Conservation (phyloP, 2,329 filamentous ascomycete species). For the Westerdykella aurantiaca region DNA sequence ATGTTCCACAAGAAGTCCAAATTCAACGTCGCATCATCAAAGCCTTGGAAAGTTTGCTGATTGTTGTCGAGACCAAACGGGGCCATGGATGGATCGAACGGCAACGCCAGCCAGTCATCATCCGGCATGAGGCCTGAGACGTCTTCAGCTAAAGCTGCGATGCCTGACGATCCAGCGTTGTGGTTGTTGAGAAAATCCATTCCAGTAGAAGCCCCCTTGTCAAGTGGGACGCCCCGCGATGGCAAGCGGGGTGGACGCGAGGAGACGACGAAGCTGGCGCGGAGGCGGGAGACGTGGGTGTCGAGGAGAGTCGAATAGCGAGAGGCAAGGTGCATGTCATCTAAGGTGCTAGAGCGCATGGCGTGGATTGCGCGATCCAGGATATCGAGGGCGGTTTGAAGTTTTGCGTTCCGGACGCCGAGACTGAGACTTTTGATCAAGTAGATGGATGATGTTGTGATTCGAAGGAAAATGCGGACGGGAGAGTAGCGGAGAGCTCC, state of each 20-base stretch:
- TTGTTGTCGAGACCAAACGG: constrained; percentile 33
- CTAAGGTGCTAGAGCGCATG: constrained; percentile 44
- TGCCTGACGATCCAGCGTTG: constrained; percentile 31
- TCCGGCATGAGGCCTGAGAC: constrained; percentile 33
- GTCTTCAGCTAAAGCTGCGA: constrained; percentile 31
- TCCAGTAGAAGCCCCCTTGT: constrained; percentile 27
- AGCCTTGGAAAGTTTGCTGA: constrained; percentile 31
- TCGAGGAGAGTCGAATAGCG: constrained; percentile 49
- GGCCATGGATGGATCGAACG: constrained; percentile 37
- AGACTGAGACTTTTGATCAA: constrained; percentile 49
- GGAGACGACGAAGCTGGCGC: constrained; percentile 34
- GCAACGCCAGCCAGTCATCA: constrained; percentile 36
- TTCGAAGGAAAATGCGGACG: constrained; percentile 49
- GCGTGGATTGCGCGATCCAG: constrained; percentile 46
- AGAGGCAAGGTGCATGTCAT: constrained; percentile 49
- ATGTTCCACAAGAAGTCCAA: constrained; percentile 39
- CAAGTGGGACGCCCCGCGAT: constrained; percentile 24
- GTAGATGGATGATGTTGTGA: constrained; percentile 52
- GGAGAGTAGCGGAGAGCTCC: constrained; percentile 48
- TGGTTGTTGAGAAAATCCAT: constrained; percentile 36
- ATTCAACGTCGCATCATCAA: constrained; percentile 29
- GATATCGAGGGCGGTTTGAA: constrained; percentile 45
- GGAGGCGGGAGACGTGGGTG: constrained; percentile 32
- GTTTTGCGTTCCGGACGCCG: constrained; percentile 45
- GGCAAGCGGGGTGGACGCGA: constrained; percentile 32